These are phyloP conservation scores for Coemansia sp. DNA, from an alignment of 192 early-diverging fungal genomes.

Conservation along the genomic window DNA sequence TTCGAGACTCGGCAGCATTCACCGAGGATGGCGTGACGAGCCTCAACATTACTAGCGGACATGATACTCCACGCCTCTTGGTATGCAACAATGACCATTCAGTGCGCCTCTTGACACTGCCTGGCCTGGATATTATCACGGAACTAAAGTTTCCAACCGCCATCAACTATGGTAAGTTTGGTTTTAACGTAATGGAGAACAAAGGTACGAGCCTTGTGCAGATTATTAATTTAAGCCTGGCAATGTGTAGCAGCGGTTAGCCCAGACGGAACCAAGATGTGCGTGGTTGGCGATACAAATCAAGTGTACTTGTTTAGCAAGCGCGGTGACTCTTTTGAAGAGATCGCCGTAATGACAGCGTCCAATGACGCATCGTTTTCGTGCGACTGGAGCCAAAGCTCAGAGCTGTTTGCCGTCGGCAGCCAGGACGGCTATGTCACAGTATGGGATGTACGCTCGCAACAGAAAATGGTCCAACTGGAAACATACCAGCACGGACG, in stretches of 20 bases:
- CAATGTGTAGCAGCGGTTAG: slow-evolving; percentile 66
- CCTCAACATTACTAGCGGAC: slow-evolving; percentile 51
- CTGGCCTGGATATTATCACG: slow-evolving; percentile 68
- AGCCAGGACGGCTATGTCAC: slow-evolving; percentile 90
- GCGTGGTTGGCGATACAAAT: slow-evolving; percentile 87
- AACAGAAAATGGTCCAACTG: slow-evolving; percentile 63
- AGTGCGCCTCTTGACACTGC: slow-evolving; percentile 85
- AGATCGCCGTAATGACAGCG: slow-evolving; percentile 70
- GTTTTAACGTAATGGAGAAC: no score
- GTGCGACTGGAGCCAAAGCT: slow-evolving; percentile 91
- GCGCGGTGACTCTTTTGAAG: slow-evolving; percentile 62
- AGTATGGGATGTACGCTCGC: slow-evolving; percentile 87
- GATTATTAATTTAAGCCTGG: no score
- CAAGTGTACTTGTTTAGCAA: slow-evolving; percentile 84
- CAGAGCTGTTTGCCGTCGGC: slow-evolving; percentile 93
- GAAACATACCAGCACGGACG: slow-evolving; percentile 74
- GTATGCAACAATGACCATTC: slow-evolving; percentile 95
- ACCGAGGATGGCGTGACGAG: slow-evolving; percentile 84
- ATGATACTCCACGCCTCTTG: slow-evolving; percentile 65
- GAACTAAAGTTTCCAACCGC: slow-evolving; percentile 82
- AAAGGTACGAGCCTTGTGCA: no score
- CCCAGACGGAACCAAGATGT: slow-evolving; percentile 88
- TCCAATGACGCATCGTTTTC: slow-evolving; percentile 87
- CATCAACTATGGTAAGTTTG: slow-evolving; percentile 71
- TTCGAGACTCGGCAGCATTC: slow-evolving; percentile 52